Base-by-base conservation (phyloP, 2,329 filamentous ascomycete genomes). In the Pseudodiploospora longispora region DNA sequence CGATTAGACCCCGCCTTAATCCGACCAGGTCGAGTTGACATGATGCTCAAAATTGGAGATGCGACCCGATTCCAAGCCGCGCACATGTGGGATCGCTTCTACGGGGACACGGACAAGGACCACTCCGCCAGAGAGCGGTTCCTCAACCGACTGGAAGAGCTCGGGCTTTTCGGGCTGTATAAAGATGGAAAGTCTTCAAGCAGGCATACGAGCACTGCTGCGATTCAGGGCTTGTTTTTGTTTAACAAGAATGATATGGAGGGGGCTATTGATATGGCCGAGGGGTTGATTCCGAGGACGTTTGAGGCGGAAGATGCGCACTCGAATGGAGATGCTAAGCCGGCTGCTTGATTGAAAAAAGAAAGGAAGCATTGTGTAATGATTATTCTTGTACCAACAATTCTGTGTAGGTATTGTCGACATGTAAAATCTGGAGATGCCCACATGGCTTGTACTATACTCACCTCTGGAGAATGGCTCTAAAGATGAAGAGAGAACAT, bases 41-140 rank as follows among this genome's bases (percentile, higher is more conserved):
- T 97, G 83, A 93, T 87, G 53, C 78, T 95, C 4, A 80, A 87
- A 43, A 83, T 98, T 40, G 91, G 90, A 33, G 86, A 95, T 63
- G 89, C 91, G 30, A 91, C 86, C 3, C 75, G 80, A 47, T 85
- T 86, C 61, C 93, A 97, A 65, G 90, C 94, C 12, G 78, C 71
- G 10, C 75, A 84, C 63, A 85, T 98, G 68, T 98, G 91, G 89
- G 85, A 94, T 62, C 81, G 93, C 19, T 98, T 97, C 68, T 98
- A 97, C 59, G 85, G 85, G 4, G 87, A 94, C 31, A 70, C 87
- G 27, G 90, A 95, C 58, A 52, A 56, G 1, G 75, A 80, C 43
- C 80, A 82, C 10, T 63, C 67, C 5, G 76, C 80, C 19, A 80
- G 81, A 55, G 67, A 75, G 54, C 70, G 75, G 12, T 97, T 98